Evolutionary conservation across 495 filamentous ascomycete genomes (phyloP).

Genomic region (Cercophora sp.): DNA sequence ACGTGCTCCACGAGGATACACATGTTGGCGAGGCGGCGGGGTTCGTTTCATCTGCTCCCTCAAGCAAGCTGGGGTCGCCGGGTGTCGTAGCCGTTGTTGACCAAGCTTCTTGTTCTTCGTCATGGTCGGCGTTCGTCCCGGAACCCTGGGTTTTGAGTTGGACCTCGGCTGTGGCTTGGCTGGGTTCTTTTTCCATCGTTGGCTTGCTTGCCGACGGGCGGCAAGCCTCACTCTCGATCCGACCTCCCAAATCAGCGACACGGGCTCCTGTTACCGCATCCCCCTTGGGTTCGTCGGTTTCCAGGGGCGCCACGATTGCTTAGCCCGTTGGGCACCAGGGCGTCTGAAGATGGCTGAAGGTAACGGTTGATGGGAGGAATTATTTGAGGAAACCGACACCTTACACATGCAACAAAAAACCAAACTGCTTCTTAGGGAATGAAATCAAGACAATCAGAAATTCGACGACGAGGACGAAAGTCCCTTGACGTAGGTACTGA

Average conservation of each 20-base stretch:
- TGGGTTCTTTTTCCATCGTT: background rate
- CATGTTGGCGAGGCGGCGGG: conserved; percentile 9
- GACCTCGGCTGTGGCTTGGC: no score
- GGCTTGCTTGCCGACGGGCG: background rate
- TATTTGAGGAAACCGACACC: background rate
- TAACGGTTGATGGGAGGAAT: background rate
- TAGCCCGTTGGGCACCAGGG: background rate
- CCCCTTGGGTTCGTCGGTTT: background rate
- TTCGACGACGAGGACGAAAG: no score
- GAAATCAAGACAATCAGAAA: background rate
- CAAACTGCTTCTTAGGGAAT: background rate
- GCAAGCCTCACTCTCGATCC: background rate
- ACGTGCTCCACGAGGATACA: conserved; percentile 25
- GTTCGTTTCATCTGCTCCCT: conserved; percentile 6
- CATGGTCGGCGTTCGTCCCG: no score
- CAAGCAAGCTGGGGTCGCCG: conserved; percentile 6
- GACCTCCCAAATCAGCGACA: background rate
- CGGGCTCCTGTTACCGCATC: background rate
- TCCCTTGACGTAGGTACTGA: background rate
- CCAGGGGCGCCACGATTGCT: background rate
- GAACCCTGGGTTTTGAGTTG: no score
- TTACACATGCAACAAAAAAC: background rate
- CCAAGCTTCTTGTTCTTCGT: background rate
- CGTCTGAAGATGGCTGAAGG: background rate
- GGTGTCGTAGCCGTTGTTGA: conserved; percentile 7